Percentiles rank a stretch among this genome's conserved stretches.
Conservation (phyloP, 805 yeast species). For the Tetrapisispora namnaoensis region DNA sequence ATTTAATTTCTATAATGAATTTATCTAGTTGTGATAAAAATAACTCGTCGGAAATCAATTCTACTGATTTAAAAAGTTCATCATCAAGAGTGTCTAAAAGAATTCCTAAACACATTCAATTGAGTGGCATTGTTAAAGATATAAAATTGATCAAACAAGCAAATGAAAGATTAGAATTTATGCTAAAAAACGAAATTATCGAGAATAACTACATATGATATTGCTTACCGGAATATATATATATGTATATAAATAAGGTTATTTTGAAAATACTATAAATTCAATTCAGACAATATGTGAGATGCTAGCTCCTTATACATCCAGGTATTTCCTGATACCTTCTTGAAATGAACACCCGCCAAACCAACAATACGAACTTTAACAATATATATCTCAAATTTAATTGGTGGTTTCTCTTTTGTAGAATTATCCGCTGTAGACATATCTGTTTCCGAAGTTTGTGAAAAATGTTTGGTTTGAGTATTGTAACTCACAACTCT, state of each 20-base stretch:
- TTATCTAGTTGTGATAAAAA: constrained; percentile 6
- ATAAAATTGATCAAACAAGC: constrained; percentile 20
- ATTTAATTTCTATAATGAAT: constrained; percentile 16
- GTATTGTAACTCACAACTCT: constrained; percentile 32
- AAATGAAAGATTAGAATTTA: constrained; percentile 18
- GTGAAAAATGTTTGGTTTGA: not conserved
- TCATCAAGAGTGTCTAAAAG: constrained; percentile 12
- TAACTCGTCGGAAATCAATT: not conserved
- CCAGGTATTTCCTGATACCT: constrained; percentile 91
- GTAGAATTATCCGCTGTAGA: not conserved
- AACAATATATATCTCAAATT: constrained; percentile 85
- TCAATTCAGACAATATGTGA: constrained; percentile 64
- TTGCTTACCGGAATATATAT: not conserved
- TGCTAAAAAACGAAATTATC: not conserved
- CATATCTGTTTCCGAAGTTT: not conserved
- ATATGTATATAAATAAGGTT: not conserved
- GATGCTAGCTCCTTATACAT: constrained; percentile 85
- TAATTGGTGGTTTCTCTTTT: constrained; percentile 50
- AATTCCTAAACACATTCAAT: constrained; percentile 26
- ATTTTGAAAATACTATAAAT: constrained; percentile 34
- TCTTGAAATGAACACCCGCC: constrained; percentile 92
- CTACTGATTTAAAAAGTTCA: not conserved
- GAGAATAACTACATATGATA: not conserved
- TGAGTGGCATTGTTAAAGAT: constrained; percentile 25
- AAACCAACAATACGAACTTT: constrained; percentile 84